Evolutionary conservation across 768 basidiomycete genomes (phyloP), one percentile per base, ranked within the genome.

Genomic region (Hygrocybe punicea): DNA sequence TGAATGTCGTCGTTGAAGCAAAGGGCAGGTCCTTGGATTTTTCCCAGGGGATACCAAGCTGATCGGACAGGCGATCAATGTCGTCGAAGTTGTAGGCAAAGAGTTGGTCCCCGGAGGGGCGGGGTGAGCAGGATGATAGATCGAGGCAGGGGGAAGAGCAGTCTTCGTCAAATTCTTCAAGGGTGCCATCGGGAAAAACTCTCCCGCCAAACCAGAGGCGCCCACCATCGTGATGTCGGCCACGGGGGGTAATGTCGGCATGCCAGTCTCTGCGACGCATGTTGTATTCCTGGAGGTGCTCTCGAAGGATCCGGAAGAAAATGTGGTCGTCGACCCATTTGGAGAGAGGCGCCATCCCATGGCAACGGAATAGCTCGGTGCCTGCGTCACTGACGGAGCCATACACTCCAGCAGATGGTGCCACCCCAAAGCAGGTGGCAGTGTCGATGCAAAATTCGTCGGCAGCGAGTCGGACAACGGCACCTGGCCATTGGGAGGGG

Each of bases 401-500:
- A 46, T 69, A 73, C 0, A 63, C 35, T 0, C 73, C 70, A 0
- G 62, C 66, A 0, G 65, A 62, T 0, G 71, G 62, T 0, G 39
- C 35, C 0, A 66, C 56, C 0, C 72, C 64, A n/a, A 76, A 76
- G 19, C 53, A 56, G 11, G 60, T 56, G 0, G 53, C 24, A 10
- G 52, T 73, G 47, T 74, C 64, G 19, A 73, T 55, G 1, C 60
- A 61, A 25, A 71, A 71, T 2, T 16, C 24, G 29, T 67, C 60
- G 1, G 62, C 52, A 0, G 56, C 58, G 0, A 74, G 51, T 0
- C 64, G 55, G 0, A 78, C 60, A 0, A 77, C 70, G 0, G 68
- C 29, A 0, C 67, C 72, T 0, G 73, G 74, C 76, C 75, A 80
- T 37, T 78, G 78, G 0, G 67, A 65, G 0, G 55, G 65, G n/a